Evolutionary conservation across 768 basidiomycete genomes (phyloP).

Genomic region (Pleurotus citrinopileatus): DNA sequence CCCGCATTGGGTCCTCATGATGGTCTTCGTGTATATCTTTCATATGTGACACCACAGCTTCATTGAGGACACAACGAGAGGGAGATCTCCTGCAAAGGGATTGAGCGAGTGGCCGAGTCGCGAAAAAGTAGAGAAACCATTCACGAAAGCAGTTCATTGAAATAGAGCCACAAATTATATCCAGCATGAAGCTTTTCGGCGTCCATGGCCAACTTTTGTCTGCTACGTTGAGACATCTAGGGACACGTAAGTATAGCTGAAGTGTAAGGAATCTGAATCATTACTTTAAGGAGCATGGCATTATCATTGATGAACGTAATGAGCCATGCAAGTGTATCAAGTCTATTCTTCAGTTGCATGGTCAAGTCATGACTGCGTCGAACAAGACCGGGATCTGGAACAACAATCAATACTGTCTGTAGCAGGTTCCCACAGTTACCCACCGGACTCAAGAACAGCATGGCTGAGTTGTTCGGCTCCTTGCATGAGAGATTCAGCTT

Average conservation of each 20-base stretch:
- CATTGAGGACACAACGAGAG: slow-evolving; percentile 62
- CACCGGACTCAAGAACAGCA: slow-evolving; percentile 73
- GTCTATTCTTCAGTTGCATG: slow-evolving; percentile 71
- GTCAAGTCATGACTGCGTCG: slow-evolving; percentile 76
- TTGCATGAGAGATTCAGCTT: slow-evolving; percentile 75
- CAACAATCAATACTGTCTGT: neutral
- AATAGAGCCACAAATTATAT: slow-evolving; percentile 75
- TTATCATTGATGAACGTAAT: slow-evolving; percentile 90
- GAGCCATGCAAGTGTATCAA: slow-evolving; percentile 78
- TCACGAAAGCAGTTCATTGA: slow-evolving; percentile 67
- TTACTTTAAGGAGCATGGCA: slow-evolving; percentile 70
- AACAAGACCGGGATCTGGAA: slow-evolving; percentile 62
- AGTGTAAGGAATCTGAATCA: neutral
- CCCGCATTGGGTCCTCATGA: slow-evolving; percentile 75
- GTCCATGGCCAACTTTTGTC: slow-evolving; percentile 73
- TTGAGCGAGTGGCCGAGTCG: neutral
- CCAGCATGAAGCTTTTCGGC: slow-evolving; percentile 86
- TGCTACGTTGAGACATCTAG: slow-evolving; percentile 79
- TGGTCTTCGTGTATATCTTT: slow-evolving; percentile 47
- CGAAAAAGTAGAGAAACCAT: slow-evolving; percentile 22
- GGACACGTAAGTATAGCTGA: neutral
- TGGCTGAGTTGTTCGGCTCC: slow-evolving; percentile 75
- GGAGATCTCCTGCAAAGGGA: slow-evolving; percentile 42
- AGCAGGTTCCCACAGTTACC: neutral
- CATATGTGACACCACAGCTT: slow-evolving; percentile 72